These are phyloP conservation scores for Ramaria sp. DNA, from an alignment of 768 basidiomycete species.

Conservation along the genomic window DNA sequence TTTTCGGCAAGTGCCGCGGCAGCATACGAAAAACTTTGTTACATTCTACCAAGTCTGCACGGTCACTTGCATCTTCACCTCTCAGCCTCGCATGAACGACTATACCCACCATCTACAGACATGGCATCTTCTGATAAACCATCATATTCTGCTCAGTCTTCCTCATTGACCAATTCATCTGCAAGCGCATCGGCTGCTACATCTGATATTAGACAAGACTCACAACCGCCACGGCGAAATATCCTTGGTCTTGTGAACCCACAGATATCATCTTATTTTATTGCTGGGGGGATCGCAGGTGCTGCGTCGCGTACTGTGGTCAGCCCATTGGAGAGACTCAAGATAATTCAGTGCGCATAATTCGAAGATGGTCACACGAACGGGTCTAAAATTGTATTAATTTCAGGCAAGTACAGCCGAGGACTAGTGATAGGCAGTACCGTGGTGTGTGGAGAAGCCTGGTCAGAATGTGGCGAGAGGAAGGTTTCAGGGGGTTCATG, in stretches of 20 bases:
- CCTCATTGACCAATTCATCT: neutral
- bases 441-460: conserved; percentile 78
- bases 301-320: conserved; percentile 84
- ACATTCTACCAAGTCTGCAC: neutral
- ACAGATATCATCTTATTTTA: conserved; percentile 36
- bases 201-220: neutral
- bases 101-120: neutral
- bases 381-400: neutral
- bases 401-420: conserved; percentile 84
- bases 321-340: conserved; percentile 82
- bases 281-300: conserved; percentile 44
- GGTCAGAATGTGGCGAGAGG: conserved; percentile 85
- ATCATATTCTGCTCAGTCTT: neutral
- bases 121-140: conserved; percentile 1
- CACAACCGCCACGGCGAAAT: neutral
- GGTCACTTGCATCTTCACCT: neutral
- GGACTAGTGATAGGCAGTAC: conserved; percentile 52
- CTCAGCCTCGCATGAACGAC: neutral
- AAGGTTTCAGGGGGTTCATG: conserved; percentile 91
- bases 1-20: neutral
- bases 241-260: conserved; percentile 14
- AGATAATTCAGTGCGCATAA: conserved; percentile 82
- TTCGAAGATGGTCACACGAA: conserved; percentile 5
- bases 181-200: neutral
- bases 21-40: neutral